Evolutionary conservation across 208 protist genomes (phyloP).

Genomic region (Wallacemonas sp.): DNA sequence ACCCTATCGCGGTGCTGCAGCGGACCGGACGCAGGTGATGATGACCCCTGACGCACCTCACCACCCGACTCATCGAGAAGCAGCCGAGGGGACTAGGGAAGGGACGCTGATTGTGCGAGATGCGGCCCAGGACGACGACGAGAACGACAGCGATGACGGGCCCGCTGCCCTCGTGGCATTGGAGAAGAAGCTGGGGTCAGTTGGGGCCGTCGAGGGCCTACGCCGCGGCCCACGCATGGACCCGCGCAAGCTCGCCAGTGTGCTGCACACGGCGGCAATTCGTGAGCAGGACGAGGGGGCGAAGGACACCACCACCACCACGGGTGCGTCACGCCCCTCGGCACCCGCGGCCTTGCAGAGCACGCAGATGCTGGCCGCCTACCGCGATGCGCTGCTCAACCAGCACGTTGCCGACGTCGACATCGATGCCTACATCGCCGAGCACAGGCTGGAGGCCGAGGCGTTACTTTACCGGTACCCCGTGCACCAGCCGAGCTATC

Average conservation of each 20-base stretch:
- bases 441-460: conserved; percentile 64
- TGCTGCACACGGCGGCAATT: conserved; percentile 24
- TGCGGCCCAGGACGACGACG: too few relatives aligned
- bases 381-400: conserved; percentile 33
- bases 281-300: conserved; percentile 17
- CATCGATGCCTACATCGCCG: conserved; percentile 52
- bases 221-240: conserved; percentile 70
- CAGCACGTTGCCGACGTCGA: conserved; percentile 39
- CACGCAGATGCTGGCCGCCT: conserved; percentile 54
- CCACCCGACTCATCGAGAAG: not conserved
- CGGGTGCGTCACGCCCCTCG: not conserved
- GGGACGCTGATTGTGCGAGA: too few relatives aligned
- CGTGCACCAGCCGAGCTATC: conserved; percentile 48
- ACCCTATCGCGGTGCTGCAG: not conserved
- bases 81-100: too few relatives aligned
- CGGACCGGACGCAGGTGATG: not conserved
- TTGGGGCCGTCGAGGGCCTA: conserved; percentile 48
- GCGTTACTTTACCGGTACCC: conserved; percentile 68
- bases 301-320: conserved; percentile 29
- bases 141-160: too few relatives aligned
- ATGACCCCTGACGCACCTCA: not conserved
- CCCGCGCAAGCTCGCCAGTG: conserved; percentile 47
- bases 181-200: conserved; percentile 37
- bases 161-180: conserved; percentile 9
- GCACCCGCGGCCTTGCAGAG: conserved; percentile 44